Evolutionary conservation across 129 eudicot genomes (phyloP).

Genomic region (Logfia minima): DNA sequence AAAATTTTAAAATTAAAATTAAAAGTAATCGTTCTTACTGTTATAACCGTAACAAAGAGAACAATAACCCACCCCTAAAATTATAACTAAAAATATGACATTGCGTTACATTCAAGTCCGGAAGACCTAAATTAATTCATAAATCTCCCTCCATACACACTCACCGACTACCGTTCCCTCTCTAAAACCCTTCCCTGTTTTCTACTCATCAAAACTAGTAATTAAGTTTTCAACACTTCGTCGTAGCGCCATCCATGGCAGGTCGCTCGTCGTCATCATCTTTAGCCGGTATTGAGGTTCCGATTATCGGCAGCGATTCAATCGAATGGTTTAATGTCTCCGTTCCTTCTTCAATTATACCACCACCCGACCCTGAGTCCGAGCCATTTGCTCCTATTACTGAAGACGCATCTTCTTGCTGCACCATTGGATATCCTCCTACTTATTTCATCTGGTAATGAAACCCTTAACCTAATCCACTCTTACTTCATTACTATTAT

Average conservation of each 20-base stretch:
- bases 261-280: neutral
- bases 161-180: neutral
- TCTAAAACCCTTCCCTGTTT: neutral
- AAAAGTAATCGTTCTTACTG: no score
- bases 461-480: slow-evolving; percentile 8
- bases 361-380: slow-evolving; percentile 2
- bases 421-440: slow-evolving; percentile 64
- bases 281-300: slow-evolving; percentile 73
- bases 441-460: slow-evolving; percentile 63
- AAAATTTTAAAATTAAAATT: no score
- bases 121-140: neutral
- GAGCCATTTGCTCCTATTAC: slow-evolving; percentile 42
- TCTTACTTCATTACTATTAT: neutral
- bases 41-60: no score
- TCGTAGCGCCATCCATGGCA: neutral
- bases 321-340: slow-evolving; percentile 61
- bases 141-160: neutral
- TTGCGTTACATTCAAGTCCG: neutral
- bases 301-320: slow-evolving; percentile 70
- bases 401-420: slow-evolving; percentile 62
- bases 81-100: no score
- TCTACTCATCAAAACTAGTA: neutral
- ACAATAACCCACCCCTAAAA: no score
- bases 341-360: slow-evolving; percentile 39
- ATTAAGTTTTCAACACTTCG: neutral